phyloP scores from a whole-genome alignment of 2,329 filamentous ascomycete species.

The Cercospora nicotianae region DNA sequence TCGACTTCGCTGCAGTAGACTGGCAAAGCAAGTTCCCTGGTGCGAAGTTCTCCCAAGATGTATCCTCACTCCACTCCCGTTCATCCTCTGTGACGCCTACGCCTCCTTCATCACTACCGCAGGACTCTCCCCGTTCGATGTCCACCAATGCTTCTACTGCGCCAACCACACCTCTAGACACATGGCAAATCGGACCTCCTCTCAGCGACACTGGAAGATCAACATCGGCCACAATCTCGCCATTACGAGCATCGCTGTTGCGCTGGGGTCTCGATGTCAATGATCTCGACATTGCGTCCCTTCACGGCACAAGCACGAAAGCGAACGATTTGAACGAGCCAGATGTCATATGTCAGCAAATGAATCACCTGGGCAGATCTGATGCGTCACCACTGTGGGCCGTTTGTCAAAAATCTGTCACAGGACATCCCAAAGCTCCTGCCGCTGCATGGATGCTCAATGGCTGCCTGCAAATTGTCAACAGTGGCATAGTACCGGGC shows the following conservation, averaged over 20 bases:
- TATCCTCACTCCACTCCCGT: background rate
- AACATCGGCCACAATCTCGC: background rate
- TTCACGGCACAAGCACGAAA: background rate
- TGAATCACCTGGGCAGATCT: background rate
- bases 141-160: background rate
- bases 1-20: background rate
- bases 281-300: background rate
- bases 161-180: background rate
- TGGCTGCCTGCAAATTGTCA: background rate
- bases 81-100: background rate
- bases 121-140: background rate
- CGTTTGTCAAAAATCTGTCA: background rate
- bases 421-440: background rate
- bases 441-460: background rate
- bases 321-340: background rate
- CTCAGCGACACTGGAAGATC: background rate
- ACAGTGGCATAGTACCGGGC: background rate
- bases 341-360: background rate
- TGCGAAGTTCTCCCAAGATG: background rate
- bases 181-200: background rate
- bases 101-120: background rate
- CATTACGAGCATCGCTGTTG: background rate
- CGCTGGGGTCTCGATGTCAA: background rate
- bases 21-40: background rate
- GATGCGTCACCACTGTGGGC: background rate